phyloP scores from a whole-genome alignment of 306 rosid species.

The Canavalia ensiformis region DNA sequence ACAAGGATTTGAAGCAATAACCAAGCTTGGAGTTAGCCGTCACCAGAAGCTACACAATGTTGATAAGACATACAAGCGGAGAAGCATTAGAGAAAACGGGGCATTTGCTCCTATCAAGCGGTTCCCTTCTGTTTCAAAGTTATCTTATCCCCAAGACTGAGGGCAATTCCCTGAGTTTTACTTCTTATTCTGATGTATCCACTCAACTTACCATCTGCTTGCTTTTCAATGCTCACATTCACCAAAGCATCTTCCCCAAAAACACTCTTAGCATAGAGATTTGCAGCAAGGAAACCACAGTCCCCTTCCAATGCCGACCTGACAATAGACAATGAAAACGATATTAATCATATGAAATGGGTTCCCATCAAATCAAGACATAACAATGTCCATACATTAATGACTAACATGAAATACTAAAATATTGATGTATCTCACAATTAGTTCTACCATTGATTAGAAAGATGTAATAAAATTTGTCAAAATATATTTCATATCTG shows the following conservation, averaged over 20 bases:
- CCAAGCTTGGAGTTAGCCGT: slow-evolving; percentile 49
- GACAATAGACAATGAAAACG: slow-evolving; percentile 38
- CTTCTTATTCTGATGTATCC: slow-evolving; percentile 99
- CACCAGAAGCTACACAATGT: slow-evolving; percentile 57
- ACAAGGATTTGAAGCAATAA: slow-evolving; percentile 41
- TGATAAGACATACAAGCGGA: slow-evolving; percentile 49
- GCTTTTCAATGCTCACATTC: slow-evolving; percentile 95
- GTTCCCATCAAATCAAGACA: slow-evolving; percentile 12
- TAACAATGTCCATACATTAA: not conserved
- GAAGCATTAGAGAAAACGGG: slow-evolving; percentile 36
- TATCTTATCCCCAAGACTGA: slow-evolving; percentile 98
- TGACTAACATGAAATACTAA: not conserved
- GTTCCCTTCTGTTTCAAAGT: slow-evolving; percentile 97
- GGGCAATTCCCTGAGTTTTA: slow-evolving; percentile 99
- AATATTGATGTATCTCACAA: slow-evolving; percentile 4
- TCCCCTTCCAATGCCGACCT: slow-evolving; percentile 98
- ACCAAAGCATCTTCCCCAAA: slow-evolving; percentile 99
- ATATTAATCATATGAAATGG: slow-evolving; percentile 32
- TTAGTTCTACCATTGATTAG: not conserved
- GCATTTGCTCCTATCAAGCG: slow-evolving; percentile 52
- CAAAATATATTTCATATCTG: slow-evolving; percentile 13
- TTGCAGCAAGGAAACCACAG: slow-evolving; percentile 97
- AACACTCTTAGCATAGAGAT: slow-evolving; percentile 95
- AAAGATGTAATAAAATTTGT: not conserved
- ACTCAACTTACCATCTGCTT: slow-evolving; percentile 83